These are phyloP conservation scores for Trichosporon sp. DNA, from an alignment of 1,284 basidiomycete genomes.

Conservation along the genomic window DNA sequence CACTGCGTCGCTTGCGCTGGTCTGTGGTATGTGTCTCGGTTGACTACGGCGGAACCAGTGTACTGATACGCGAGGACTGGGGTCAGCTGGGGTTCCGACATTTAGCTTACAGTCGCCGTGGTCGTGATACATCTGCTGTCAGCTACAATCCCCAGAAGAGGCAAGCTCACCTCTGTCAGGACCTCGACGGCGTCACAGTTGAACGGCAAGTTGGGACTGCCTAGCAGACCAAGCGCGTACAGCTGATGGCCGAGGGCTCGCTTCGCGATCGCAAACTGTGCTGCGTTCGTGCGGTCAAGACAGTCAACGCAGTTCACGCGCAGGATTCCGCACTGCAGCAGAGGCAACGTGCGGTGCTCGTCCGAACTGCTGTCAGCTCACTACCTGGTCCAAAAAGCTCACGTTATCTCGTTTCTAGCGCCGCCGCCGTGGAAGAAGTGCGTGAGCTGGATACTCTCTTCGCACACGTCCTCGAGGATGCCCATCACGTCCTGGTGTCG, in stretches of 20 bases:
- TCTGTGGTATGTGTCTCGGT: conserved; percentile 87
- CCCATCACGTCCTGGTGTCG: conserved; percentile 96
- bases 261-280: conserved; percentile 97
- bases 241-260: conserved; percentile 93
- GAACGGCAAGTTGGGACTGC: conserved; percentile 78
- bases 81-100: conserved; percentile 15
- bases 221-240: conserved; percentile 86
- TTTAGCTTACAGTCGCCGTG: conserved; percentile 79
- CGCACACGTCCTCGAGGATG: conserved; percentile 91
- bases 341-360: conserved; percentile 69
- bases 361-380: conserved; percentile 38
- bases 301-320: conserved; percentile 95
- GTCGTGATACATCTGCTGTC: conserved; percentile 84
- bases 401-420: conserved; percentile 45
- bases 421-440: conserved; percentile 81
- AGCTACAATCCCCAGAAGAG: too few relatives aligned
- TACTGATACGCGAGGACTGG: conserved; percentile 95
- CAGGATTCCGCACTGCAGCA: conserved; percentile 87
- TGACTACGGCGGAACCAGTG: conserved; percentile 93
- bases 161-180: conserved; percentile 73
- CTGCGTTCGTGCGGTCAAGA: conserved; percentile 94
- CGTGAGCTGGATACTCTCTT: conserved; percentile 88
- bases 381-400: conserved; percentile 16
- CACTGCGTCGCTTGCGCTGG: conserved; percentile 82
- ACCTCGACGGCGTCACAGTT: conserved; percentile 96